phyloP scores from a whole-genome alignment of 2,329 filamentous ascomycete genomes.

The Aaosphaeria pasadenensis region DNA sequence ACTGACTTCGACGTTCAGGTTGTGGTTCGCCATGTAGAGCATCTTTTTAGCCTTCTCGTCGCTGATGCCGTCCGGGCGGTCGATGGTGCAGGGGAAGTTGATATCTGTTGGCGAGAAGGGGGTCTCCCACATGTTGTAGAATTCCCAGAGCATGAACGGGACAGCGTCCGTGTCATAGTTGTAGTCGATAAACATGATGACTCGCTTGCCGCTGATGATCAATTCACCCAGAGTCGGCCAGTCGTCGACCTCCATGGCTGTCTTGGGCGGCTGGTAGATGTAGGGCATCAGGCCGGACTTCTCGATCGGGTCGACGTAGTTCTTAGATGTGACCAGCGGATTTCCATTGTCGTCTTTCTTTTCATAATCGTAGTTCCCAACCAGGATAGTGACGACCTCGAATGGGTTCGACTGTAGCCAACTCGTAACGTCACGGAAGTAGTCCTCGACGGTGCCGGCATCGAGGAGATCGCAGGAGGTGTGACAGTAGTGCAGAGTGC shows the following conservation, averaged over 20 bases:
- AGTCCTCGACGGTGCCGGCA: slow-evolving; percentile 73
- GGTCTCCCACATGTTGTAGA: slow-evolving; percentile 88
- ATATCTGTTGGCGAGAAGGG: slow-evolving; percentile 72
- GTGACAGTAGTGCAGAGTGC: slow-evolving; percentile 77
- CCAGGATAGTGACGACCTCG: slow-evolving; percentile 84
- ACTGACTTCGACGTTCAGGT: slow-evolving; percentile 76
- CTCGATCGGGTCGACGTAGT: slow-evolving; percentile 68
- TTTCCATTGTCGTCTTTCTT: slow-evolving; percentile 24
- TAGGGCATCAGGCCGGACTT: slow-evolving; percentile 70
- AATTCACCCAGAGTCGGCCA: slow-evolving; percentile 81
- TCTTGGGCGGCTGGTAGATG: slow-evolving; percentile 70
- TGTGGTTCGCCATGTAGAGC: slow-evolving; percentile 88
- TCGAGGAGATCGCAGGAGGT: slow-evolving; percentile 82
- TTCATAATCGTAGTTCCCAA: slow-evolving; percentile 68
- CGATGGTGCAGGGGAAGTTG: slow-evolving; percentile 72
- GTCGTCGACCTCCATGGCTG: slow-evolving; percentile 71
- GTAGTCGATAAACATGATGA: slow-evolving; percentile 42
- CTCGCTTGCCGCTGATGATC: slow-evolving; percentile 34
- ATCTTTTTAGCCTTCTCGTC: slow-evolving; percentile 53
- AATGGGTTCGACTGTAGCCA: slow-evolving; percentile 81
- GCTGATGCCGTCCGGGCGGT: slow-evolving; percentile 69
- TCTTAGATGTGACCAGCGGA: slow-evolving; percentile 57
- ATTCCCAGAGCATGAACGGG: slow-evolving; percentile 86
- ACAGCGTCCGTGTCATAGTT: slow-evolving; percentile 70
- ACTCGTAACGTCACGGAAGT: slow-evolving; percentile 64